Base-by-base conservation (phyloP, 1,284 basidiomycete genomes). In the Leccinum pallidistipes region DNA sequence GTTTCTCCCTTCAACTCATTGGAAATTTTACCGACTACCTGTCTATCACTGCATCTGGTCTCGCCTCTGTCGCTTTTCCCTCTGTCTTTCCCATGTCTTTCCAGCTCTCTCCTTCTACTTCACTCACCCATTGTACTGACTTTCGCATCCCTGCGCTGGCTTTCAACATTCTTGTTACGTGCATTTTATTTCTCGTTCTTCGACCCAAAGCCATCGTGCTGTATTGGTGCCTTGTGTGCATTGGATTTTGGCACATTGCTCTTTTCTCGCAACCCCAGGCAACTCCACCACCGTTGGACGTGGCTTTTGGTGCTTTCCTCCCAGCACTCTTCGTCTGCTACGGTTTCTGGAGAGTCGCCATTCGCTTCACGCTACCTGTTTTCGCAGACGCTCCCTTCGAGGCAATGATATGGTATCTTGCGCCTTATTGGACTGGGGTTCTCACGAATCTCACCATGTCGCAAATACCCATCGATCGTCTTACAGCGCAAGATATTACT, bases 221-320 rank as follows among this genome's bases (percentile, higher is more conserved):
- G 5, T 93, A 83, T 76, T 92, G 89, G 90, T 88, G 83, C 62
- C 78, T 95, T 16, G 85, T 94, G 3, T 92, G 87, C 77, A 87
- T 95, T 52, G 94, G 94, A 0, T 95, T 86, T 72, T 95, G 94
- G 94, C 93, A 96, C 68, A 80, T 94, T 61, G 80, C 84, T 1
- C 81, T 95, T 29, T 92, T 92, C 66, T 91, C 90, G 2, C 90
- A 95, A 70, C 91, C 92, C 1, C 83, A 82, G 32, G 80, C 79
- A 2, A 83, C 82, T 27, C 92, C 91, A 8, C 92, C 90, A 27
- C 78, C 80, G 18, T 76, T 95, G 57, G 85, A 89, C 58, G 78
- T 78, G 9, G 90, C 86, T 3, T 92, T 95, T 66, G 85, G 82
- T 31, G 84, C 86, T 6, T 95, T 96, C 75, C 79, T 95, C 14